Conservation (phyloP, 2,329 filamentous ascomycete species). For the Talaromyces rugulosus region DNA sequence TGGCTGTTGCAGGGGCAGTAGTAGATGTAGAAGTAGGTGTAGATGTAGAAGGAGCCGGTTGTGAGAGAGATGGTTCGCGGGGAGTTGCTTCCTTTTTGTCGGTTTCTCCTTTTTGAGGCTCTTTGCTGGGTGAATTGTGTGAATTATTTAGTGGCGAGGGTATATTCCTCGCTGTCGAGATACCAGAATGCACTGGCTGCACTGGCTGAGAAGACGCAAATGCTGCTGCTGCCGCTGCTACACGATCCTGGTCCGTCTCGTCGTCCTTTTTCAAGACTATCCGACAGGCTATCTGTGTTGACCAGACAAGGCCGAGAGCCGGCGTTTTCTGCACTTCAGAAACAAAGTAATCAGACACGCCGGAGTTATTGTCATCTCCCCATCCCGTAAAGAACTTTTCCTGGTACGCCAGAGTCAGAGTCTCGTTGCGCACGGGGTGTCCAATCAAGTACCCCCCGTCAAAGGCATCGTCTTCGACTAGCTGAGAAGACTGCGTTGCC, state of each 20-base stretch:
- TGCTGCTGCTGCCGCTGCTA: not conserved
- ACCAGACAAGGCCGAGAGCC: constrained; percentile 82
- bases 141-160: not conserved
- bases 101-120: not conserved
- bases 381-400: constrained; percentile 94
- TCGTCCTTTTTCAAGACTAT: constrained; percentile 75
- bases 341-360: constrained; percentile 9
- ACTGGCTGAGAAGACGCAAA: not conserved
- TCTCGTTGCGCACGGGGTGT: constrained; percentile 40
- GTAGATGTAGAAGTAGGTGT: not conserved
- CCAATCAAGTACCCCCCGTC: constrained; percentile 36
- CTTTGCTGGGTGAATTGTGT: not conserved
- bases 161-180: not conserved
- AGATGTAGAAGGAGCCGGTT: not conserved
- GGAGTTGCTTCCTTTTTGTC: not conserved
- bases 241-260: constrained; percentile 34
- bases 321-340: constrained; percentile 66
- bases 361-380: constrained; percentile 60
- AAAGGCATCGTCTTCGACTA: constrained; percentile 26
- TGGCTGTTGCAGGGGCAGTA: constrained; percentile 4
- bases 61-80: not conserved
- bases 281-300: constrained; percentile 78
- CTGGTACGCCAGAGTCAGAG: constrained; percentile 78
- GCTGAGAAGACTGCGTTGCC: constrained; percentile 27
- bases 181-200: not conserved